Base-by-base conservation (phyloP, 768 basidiomycete species). In the Boletus sp. region DNA sequence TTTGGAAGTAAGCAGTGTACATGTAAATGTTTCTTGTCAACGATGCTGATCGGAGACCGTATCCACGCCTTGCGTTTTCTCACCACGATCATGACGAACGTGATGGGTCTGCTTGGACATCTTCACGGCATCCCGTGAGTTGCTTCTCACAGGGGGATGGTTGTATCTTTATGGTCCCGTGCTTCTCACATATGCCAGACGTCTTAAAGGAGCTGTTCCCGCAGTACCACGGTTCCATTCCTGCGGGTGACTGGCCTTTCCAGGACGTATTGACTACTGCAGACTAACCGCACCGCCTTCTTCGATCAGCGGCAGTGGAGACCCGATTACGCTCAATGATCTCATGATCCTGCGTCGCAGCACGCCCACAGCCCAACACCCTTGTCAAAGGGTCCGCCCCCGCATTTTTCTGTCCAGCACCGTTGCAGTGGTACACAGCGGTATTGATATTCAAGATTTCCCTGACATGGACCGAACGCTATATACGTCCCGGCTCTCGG, bases 161-260 rank as follows among this genome's bases (percentile, higher is more conserved):
- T 52, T 35, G 46, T 30, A 39, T 65, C 55, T 50, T 33, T 42
- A 47, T 41, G 51, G 44, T 33, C 50, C 47, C 24, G 47, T 37
- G 48, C 56, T 63, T 69, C 59, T 62, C 58, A 67, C 63, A 62
- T 56, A 46, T 42, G 42, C 18, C 45, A 57, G 49, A 42, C 53
- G 32, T 37, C 41, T 47, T 37, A 53, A 58, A 56, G 56, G 58
- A 32, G 48, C 35, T 54, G 47, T 61, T 56, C 64, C 50, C 45
- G 64, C 61, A 64, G 54, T 54, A 50, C 30, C 12, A n/a, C 30
- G 50, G 46, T 67, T 68, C 60, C 65, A 68, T 67, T 65, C 60
- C 51, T 59, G 46, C 50, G 37, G 18, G 47, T 56, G 51, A 51
- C 49, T 20, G 30, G 52, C 54, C 48, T 42, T 64, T 59, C 50